phyloP scores from a whole-genome alignment of 2,329 filamentous ascomycete species.

The Fusarium coffeatum region DNA sequence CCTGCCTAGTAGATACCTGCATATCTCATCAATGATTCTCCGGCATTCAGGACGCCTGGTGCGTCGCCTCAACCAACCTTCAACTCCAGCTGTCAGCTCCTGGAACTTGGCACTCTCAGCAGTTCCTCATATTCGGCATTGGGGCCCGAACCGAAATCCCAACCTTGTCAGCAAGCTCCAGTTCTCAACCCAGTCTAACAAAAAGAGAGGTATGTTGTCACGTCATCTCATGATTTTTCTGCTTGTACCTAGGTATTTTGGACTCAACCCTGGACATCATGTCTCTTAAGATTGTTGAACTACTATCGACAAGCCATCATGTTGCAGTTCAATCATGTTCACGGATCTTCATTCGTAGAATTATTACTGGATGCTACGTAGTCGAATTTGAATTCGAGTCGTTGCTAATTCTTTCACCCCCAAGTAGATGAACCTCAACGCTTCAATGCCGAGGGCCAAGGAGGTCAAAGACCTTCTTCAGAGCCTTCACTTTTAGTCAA shows the following conservation, averaged over 20 bases:
- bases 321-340: not conserved
- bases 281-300: not conserved
- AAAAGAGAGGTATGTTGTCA: conserved; percentile 44
- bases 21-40: conserved; percentile 38
- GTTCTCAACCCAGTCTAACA: conserved; percentile 48
- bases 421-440: conserved; percentile 19
- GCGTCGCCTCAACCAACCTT: conserved; percentile 40
- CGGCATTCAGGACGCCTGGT: conserved; percentile 45
- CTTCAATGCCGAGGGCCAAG: conserved; percentile 6
- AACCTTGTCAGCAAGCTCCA: conserved; percentile 31
- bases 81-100: conserved; percentile 13
- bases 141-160: conserved; percentile 33
- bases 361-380: not conserved
- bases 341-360: not conserved
- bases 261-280: not conserved
- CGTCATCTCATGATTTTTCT: not conserved
- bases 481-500: conserved; percentile 62
- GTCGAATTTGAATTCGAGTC: not conserved
- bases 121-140: conserved; percentile 27
- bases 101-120: conserved; percentile 34
- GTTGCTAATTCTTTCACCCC: conserved; percentile 16
- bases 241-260: not conserved
- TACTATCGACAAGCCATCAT: not conserved
- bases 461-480: conserved; percentile 18
- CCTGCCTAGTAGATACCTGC: not conserved